Evolutionary conservation across 345 rosid species (phyloP).

Genomic region (Lumnitzera littorea): DNA sequence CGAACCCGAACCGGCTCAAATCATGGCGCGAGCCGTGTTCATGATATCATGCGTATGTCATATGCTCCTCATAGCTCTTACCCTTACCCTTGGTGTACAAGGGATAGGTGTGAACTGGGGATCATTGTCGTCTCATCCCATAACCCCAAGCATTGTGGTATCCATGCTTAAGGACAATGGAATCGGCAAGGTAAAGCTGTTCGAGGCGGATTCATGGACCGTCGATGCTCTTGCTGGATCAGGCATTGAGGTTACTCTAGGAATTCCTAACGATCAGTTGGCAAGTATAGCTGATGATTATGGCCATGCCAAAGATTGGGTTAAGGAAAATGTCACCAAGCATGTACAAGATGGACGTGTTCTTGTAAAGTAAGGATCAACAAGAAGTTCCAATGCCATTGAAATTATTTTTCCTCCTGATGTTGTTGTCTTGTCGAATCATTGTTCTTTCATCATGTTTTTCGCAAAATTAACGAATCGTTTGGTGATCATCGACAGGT

Average conservation of each 20-base stretch:
- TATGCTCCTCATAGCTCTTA: constrained; percentile 13
- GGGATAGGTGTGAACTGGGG: constrained; percentile 89
- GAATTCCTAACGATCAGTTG: constrained; percentile 66
- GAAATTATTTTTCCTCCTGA: not conserved
- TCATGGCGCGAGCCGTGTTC: constrained; percentile 21
- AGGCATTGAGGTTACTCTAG: constrained; percentile 68
- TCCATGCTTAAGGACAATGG: constrained; percentile 68
- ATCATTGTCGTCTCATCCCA: constrained; percentile 46
- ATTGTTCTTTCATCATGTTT: not conserved
- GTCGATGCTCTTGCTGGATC: constrained; percentile 45
- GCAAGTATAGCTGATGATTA: constrained; percentile 19
- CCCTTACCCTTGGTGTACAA: constrained; percentile 16
- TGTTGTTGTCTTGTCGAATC: not conserved
- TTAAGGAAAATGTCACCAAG: constrained; percentile 50
- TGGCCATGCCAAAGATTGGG: constrained; percentile 58
- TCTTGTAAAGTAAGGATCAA: constrained; percentile 42
- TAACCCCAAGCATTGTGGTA: constrained; percentile 49
- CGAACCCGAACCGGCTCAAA: no score
- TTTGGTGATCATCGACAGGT: constrained; percentile 24
- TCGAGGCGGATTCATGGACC: constrained; percentile 58
- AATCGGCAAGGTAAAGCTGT: constrained; percentile 61
- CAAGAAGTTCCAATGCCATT: no score
- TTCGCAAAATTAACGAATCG: no score
- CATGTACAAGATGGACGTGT: constrained; percentile 43
- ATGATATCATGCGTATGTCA: constrained; percentile 2